A percentile compares a stretch with the other conserved stretches of the same genome.
These are phyloP conservation scores for Lodderomyces metapsilosis DNA, from an alignment of 1,139 yeast species.

Conservation along the genomic window DNA sequence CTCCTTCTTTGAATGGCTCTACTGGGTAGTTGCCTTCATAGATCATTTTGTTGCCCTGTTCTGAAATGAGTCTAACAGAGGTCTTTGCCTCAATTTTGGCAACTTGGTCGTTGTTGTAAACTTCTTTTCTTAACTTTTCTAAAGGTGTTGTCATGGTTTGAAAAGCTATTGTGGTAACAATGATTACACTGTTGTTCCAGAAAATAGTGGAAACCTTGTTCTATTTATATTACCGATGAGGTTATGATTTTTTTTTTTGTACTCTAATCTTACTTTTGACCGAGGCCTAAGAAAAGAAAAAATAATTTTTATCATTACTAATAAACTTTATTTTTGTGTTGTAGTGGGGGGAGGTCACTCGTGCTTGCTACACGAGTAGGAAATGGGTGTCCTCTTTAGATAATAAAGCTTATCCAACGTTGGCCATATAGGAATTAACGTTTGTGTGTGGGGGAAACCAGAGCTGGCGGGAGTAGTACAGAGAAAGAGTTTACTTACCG, in stretches of 20 bases:
- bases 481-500: too few species aligned
- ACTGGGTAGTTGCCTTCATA: conserved; percentile 37
- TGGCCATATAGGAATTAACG: too few species aligned
- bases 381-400: too few species aligned
- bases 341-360: too few species aligned
- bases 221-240: background rate
- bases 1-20: conserved; percentile 29
- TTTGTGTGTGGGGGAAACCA: too few species aligned
- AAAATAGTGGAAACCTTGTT: background rate
- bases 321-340: too few species aligned
- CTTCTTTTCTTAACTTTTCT: conserved; percentile 13
- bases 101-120: conserved; percentile 12
- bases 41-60: conserved; percentile 11
- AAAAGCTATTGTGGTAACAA: background rate
- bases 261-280: background rate
- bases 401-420: too few species aligned
- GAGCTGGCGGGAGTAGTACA: too few species aligned
- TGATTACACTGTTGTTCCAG: too few species aligned
- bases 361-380: too few species aligned
- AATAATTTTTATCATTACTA: too few species aligned
- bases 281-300: background rate
- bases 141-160: conserved; percentile 3
- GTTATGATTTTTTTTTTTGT: background rate
- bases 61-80: conserved; percentile 7
- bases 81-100: conserved; percentile 14